Percentiles rank a stretch among this genome's conserved stretches.
Evolutionary conservation across 1,284 basidiomycete genomes (phyloP).

Genomic region (Ceratobasidium papillatum): DNA sequence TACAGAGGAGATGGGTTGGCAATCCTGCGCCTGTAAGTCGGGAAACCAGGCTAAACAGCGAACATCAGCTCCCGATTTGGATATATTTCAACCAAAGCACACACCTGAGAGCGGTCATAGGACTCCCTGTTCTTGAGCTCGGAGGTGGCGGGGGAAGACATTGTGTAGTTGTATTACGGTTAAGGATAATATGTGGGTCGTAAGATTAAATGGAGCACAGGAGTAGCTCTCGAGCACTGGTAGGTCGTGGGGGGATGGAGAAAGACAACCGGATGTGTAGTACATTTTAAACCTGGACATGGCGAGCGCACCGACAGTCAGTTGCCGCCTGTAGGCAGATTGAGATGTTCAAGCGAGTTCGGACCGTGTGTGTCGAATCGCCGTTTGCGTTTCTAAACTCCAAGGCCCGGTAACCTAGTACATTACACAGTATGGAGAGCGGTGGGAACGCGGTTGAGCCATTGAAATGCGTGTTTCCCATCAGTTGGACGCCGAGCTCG

Average conservation of each 20-base stretch:
- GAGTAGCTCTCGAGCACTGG: slow-evolving; percentile 14
- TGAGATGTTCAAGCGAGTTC: slow-evolving; percentile 35
- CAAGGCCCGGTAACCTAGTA: slow-evolving; percentile 19
- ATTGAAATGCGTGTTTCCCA: neutral
- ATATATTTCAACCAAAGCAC: neutral
- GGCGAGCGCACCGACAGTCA: neutral
- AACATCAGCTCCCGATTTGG: neutral
- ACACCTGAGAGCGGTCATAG: slow-evolving; percentile 31
- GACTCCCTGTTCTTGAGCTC: slow-evolving; percentile 29
- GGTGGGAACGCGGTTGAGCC: slow-evolving; percentile 36
- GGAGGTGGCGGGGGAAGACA: slow-evolving; percentile 18
- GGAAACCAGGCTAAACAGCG: slow-evolving; percentile 15
- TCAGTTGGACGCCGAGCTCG: slow-evolving; percentile 34
- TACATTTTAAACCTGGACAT: slow-evolving; percentile 16
- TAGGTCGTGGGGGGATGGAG: slow-evolving; percentile 23
- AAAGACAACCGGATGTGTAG: slow-evolving; percentile 15
- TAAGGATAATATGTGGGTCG: slow-evolving; percentile 18
- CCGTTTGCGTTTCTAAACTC: slow-evolving; percentile 3
- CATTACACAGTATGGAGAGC: slow-evolving; percentile 7
- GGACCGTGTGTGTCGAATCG: slow-evolving; percentile 35
- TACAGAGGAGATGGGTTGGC: slow-evolving; percentile 36
- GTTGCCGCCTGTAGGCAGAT: neutral
- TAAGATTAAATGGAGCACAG: neutral
- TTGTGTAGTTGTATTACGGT: slow-evolving; percentile 26
- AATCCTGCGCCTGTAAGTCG: slow-evolving; percentile 35